Evolutionary conservation across 441 rosid genomes (phyloP).

Genomic region (Gossypium laxum): DNA sequence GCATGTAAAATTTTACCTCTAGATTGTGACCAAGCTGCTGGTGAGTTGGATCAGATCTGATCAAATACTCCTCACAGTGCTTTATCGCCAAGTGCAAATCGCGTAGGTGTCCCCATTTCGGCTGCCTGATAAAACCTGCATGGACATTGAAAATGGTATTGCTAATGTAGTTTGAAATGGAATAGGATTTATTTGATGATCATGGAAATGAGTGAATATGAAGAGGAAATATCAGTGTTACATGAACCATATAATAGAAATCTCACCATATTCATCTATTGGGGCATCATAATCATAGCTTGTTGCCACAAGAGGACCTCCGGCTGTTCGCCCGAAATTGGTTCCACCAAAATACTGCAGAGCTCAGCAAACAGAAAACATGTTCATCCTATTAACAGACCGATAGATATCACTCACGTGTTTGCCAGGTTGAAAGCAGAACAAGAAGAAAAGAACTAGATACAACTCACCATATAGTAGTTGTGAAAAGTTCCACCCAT

Average conservation of each 20-base stretch:
- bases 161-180: neutral
- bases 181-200: neutral
- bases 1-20: constrained; percentile 33
- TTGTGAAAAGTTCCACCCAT: constrained; percentile 61
- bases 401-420: neutral
- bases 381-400: neutral
- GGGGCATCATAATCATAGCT: constrained; percentile 74
- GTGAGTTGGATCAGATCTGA: constrained; percentile 41
- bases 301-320: constrained; percentile 57
- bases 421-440: neutral
- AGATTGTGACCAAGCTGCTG: constrained; percentile 35
- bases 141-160: neutral
- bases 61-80: constrained; percentile 45
- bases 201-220: neutral
- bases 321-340: constrained; percentile 61
- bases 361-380: constrained; percentile 2
- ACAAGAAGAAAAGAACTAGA: neutral
- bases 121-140: constrained; percentile 61
- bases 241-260: neutral
- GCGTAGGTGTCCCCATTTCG: constrained; percentile 62
- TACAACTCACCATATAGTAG: constrained; percentile 49
- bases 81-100: constrained; percentile 49
- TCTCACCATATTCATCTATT: constrained; percentile 54
- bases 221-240: neutral
- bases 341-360: constrained; percentile 68